These are phyloP conservation scores for Ophiostoma australiae DNA, from an alignment of 2,329 filamentous ascomycete genomes.

Conservation along the genomic window DNA sequence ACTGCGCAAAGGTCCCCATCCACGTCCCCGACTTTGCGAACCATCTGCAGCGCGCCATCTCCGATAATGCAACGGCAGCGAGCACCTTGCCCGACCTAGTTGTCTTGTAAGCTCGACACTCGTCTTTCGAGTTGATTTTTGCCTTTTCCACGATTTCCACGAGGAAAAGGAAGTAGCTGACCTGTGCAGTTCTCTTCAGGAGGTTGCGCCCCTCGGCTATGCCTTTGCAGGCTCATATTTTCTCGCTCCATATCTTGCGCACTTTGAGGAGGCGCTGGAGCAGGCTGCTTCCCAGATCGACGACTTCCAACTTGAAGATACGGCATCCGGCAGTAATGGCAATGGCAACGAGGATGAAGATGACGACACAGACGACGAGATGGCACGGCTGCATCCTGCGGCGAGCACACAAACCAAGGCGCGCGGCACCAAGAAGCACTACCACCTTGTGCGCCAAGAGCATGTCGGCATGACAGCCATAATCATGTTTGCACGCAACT, in stretches of 20 bases:
- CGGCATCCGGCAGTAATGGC: background rate
- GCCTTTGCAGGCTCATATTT: conserved; percentile 82
- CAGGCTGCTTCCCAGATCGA: conserved; percentile 52
- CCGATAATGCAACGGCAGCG: conserved; percentile 23
- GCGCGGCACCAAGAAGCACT: conserved; percentile 39
- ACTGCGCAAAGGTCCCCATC: conserved; percentile 71
- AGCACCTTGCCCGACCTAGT: conserved; percentile 51
- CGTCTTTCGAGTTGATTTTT: background rate
- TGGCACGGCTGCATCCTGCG: background rate
- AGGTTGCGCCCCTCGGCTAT: conserved; percentile 78
- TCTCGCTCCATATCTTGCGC: conserved; percentile 68
- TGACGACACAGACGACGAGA: background rate
- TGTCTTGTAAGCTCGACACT: conserved; percentile 48
- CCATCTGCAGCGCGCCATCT: conserved; percentile 60
- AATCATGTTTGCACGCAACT: conserved; percentile 72
- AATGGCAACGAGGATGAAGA: conserved; percentile 22
- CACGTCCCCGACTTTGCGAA: conserved; percentile 64
- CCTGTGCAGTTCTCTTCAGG: conserved; percentile 67
- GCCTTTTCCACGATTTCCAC: background rate
- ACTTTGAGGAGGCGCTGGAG: conserved; percentile 66
- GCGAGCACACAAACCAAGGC: background rate
- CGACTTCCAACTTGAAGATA: background rate
- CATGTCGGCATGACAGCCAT: conserved; percentile 88
- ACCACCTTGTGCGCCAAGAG: conserved; percentile 63
- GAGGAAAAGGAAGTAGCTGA: background rate